Evolutionary conservation across 257 asterid species (phyloP).

Genomic region (Penstemon newberryi): DNA sequence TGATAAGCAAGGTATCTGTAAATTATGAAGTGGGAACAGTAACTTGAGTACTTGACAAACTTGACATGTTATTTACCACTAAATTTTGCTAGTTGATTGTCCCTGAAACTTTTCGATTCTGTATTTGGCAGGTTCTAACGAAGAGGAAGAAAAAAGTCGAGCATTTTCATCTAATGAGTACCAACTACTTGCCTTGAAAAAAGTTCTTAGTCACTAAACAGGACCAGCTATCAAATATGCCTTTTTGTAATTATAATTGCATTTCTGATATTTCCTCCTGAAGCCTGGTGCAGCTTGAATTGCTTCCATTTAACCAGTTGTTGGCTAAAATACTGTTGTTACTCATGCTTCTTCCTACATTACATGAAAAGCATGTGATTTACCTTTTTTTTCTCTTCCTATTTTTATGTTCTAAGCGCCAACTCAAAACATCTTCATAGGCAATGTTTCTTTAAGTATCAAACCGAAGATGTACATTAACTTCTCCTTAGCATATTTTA

Average conservation of each 20-base stretch:
- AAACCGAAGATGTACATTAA: not conserved
- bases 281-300: conserved; percentile 13
- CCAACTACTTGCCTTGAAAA: conserved; percentile 30
- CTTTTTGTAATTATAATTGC: conserved; percentile 3
- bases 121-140: conserved; percentile 47
- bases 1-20: conserved; percentile 40
- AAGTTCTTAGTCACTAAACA: conserved; percentile 18
- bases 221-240: conserved; percentile 8
- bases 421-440: not conserved
- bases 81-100: not conserved
- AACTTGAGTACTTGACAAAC: conserved; percentile 6
- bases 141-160: conserved; percentile 38
- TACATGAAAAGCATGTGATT: conserved; percentile 8
- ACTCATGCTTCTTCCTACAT: conserved; percentile 11
- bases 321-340: conserved; percentile 6
- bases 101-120: conserved; percentile 25
- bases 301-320: conserved; percentile 14
- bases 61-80: not conserved
- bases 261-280: conserved; percentile 3
- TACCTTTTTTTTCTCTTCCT: not conserved
- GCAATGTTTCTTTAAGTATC: not conserved
- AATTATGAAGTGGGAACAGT: conserved; percentile 12
- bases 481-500: conserved; percentile 1
- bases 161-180: conserved; percentile 51
- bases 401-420: conserved; percentile 4